phyloP scores from a whole-genome alignment of 2,329 filamentous ascomycete genomes.

The Akanthomyces lecanii region DNA sequence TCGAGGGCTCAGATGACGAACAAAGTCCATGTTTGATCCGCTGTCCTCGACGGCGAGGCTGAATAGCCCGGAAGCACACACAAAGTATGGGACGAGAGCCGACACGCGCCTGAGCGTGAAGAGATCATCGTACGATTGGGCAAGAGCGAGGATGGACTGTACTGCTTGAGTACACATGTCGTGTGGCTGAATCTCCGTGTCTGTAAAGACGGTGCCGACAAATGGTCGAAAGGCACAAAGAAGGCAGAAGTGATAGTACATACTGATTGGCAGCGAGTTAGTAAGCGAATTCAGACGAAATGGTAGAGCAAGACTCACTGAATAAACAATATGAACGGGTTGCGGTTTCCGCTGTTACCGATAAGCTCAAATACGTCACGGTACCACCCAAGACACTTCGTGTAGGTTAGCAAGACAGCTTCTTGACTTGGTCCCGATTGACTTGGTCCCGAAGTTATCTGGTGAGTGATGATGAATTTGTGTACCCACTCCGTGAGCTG shows the following conservation, averaged over 20 bases:
- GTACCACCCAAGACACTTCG: slow-evolving; percentile 22
- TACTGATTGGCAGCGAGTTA: slow-evolving; percentile 11
- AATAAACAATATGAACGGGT: slow-evolving; percentile 20
- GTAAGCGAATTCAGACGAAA: background rate
- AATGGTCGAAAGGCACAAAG: slow-evolving; percentile 19
- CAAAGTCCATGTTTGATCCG: background rate
- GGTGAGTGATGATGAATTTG: slow-evolving; percentile 11
- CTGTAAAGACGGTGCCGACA: background rate
- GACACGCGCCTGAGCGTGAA: slow-evolving; percentile 21
- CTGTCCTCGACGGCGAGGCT: slow-evolving; percentile 11
- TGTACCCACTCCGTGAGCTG: slow-evolving; percentile 21
- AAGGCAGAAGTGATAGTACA: slow-evolving; percentile 22
- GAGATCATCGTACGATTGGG: slow-evolving; percentile 21
- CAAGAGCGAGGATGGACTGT: slow-evolving; percentile 9
- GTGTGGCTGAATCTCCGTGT: slow-evolving; percentile 9
- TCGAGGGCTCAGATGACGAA: background rate
- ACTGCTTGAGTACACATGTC: background rate
- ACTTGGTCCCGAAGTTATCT: background rate
- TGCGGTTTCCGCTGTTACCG: slow-evolving; percentile 1
- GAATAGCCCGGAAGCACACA: slow-evolving; percentile 18
- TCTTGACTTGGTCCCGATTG: background rate
- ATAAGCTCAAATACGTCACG: slow-evolving; percentile 17
- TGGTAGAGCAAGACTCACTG: slow-evolving; percentile 17
- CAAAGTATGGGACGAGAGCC: slow-evolving; percentile 18
- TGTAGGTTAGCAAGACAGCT: slow-evolving; percentile 14